A percentile compares a stretch with the other conserved stretches of the same genome.
Evolutionary conservation across 225 moss, liverwort and hornwort genomes (phyloP).

Genomic region (Polytrichum formosum): DNA sequence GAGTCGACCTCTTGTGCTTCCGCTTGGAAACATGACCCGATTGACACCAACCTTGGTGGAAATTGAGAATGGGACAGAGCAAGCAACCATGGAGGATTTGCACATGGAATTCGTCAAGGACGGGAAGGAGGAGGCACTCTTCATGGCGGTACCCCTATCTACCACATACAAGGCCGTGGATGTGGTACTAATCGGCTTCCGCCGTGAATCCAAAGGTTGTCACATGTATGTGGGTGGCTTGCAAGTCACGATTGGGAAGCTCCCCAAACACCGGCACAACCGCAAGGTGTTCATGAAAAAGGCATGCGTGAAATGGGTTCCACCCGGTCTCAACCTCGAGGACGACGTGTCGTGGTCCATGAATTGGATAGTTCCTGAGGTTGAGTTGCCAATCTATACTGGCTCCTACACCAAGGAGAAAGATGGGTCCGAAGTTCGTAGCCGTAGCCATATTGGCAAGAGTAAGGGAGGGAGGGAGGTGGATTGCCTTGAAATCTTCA

Average conservation of each 20-base stretch:
- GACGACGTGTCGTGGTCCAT: constrained; percentile 55
- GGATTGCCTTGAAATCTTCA: constrained; percentile 40
- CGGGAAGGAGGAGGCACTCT: constrained; percentile 41
- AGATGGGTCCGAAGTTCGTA: constrained; percentile 26
- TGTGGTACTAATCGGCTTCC: constrained; percentile 32
- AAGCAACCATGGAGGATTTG: constrained; percentile 35
- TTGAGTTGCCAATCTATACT: constrained; percentile 24
- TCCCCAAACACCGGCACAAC: constrained; percentile 35
- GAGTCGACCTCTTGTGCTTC: constrained; percentile 20
- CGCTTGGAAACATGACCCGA: constrained; percentile 40
- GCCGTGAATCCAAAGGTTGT: constrained; percentile 40
- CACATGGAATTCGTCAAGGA: constrained; percentile 45
- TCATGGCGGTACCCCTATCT: constrained; percentile 30
- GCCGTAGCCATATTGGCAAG: constrained; percentile 31
- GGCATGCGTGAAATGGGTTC: constrained; percentile 40
- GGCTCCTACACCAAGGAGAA: constrained; percentile 23
- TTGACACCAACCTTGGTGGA: constrained; percentile 40
- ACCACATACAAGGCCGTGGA: constrained; percentile 43
- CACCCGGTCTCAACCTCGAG: constrained; percentile 28
- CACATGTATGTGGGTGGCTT: constrained; percentile 46
- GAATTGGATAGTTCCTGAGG: constrained; percentile 42
- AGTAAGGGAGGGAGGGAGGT: constrained; percentile 39
- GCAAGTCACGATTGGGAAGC: constrained; percentile 41
- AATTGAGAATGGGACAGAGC: constrained; percentile 29
- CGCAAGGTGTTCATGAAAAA: constrained; percentile 43